These are phyloP conservation scores for Cytospora schulzeri DNA, from an alignment of 2,329 filamentous ascomycete genomes.

Conservation along the genomic window DNA sequence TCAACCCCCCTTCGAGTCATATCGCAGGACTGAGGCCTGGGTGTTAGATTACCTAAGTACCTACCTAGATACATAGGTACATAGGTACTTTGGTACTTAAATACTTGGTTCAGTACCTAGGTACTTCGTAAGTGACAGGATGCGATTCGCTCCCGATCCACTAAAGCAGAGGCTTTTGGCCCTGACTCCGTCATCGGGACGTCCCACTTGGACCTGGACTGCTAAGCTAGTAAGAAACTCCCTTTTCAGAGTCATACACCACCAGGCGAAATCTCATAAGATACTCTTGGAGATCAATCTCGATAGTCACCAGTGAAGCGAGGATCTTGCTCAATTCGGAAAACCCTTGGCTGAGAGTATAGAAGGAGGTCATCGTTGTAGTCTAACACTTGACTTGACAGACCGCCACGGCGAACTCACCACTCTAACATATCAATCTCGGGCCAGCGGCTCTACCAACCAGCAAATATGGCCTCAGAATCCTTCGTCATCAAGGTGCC, in stretches of 20 bases:
- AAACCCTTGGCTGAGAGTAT: background rate
- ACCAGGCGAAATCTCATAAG: background rate
- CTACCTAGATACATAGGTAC: background rate
- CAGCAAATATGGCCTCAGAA: slow-evolving; percentile 38
- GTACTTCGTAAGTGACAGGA: background rate
- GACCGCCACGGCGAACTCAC: background rate
- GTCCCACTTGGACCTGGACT: slow-evolving; percentile 1
- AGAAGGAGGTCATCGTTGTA: background rate
- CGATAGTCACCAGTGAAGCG: background rate
- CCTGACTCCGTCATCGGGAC: slow-evolving; percentile 28
- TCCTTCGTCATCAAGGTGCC: slow-evolving; percentile 77
- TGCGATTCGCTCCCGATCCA: slow-evolving; percentile 1
- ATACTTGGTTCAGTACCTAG: background rate
- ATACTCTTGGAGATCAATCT: slow-evolving; percentile 3
- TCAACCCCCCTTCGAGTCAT: background rate
- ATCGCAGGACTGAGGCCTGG: background rate
- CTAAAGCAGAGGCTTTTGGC: slow-evolving; percentile 1
- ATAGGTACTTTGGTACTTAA: background rate
- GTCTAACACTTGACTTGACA: background rate
- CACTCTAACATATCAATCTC: background rate
- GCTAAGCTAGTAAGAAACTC: slow-evolving; percentile 14
- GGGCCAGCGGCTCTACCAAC: background rate
- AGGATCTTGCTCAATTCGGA: background rate
- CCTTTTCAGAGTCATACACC: slow-evolving; percentile 18
- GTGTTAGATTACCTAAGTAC: background rate